phyloP scores from a whole-genome alignment of 2,329 filamentous ascomycete species.

The Pseudopyricularia cyperi region DNA sequence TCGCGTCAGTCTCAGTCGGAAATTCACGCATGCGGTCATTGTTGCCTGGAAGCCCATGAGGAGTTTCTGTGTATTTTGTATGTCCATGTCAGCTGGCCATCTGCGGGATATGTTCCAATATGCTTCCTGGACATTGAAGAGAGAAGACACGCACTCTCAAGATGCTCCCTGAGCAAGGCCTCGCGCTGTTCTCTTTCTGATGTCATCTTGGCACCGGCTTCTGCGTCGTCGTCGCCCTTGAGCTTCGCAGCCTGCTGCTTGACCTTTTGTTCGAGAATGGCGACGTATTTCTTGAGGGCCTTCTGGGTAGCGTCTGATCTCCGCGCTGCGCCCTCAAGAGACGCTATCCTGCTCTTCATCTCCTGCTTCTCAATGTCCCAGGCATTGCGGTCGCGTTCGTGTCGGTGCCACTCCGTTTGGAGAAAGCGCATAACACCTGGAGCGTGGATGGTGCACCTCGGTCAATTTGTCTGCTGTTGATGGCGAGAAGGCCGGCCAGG shows the following conservation, averaged over 20 bases:
- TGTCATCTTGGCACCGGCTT: constrained; percentile 8
- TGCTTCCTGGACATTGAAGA: background rate
- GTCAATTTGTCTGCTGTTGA: background rate
- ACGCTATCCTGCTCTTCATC: constrained; percentile 95
- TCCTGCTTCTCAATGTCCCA: constrained; percentile 99
- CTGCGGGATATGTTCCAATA: background rate
- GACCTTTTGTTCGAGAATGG: constrained; percentile 77
- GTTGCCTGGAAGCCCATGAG: background rate
- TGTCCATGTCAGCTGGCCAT: background rate
- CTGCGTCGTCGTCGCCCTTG: constrained; percentile 34
- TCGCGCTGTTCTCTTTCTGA: constrained; percentile 37
- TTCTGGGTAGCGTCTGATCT: constrained; percentile 82
- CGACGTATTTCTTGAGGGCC: constrained; percentile 79
- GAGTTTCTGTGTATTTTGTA: background rate
- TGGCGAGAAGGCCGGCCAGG: background rate
- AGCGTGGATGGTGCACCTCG: background rate
- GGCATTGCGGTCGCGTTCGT: constrained; percentile 92
- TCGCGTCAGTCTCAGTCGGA: background rate
- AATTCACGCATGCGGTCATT: background rate
- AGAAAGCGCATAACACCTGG: constrained; percentile 96
- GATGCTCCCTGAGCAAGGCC: constrained; percentile 41
- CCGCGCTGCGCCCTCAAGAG: constrained; percentile 78
- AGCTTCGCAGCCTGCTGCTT: constrained; percentile 68
- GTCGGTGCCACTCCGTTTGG: constrained; percentile 97
- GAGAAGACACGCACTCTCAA: constrained; percentile 32